These are phyloP conservation scores for Xylariaceae sp. DNA, from an alignment of 2,329 filamentous ascomycete species.

Conservation along the genomic window DNA sequence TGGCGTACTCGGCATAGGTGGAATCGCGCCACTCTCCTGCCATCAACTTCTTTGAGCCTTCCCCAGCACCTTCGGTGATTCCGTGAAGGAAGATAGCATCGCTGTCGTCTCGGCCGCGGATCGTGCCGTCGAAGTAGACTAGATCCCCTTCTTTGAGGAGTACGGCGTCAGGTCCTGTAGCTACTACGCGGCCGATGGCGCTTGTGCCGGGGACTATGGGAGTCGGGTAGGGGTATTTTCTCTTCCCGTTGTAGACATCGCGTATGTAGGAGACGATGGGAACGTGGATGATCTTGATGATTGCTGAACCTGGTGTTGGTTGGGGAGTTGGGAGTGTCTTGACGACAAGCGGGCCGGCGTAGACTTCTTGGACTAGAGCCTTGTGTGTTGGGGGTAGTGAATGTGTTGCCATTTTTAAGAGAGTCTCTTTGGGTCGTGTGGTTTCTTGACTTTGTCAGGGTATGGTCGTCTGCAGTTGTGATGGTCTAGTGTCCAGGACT, in stretches of 20 bases:
- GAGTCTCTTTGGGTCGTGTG: too few species aligned
- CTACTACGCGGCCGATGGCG: constrained; percentile 6
- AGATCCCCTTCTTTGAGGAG: constrained; percentile 4
- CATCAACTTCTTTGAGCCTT: background rate
- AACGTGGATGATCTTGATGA: constrained; percentile 1
- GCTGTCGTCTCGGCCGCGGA: constrained; percentile 3
- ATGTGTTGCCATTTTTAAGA: background rate
- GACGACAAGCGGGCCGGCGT: constrained; percentile 1
- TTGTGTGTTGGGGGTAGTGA: constrained; percentile 5
- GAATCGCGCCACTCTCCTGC: constrained; percentile 2
- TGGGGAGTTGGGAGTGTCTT: constrained; percentile 3
- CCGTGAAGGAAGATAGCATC: background rate
- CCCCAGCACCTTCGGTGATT: background rate
- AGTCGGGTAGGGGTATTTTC: background rate
- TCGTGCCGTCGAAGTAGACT: constrained; percentile 3
- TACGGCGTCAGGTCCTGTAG: background rate
- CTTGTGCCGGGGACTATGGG: background rate
- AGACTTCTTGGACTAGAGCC: constrained; percentile 5
- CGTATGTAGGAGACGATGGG: constrained; percentile 5
- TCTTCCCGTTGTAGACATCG: constrained; percentile 5
- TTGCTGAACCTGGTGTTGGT: constrained; percentile 1
- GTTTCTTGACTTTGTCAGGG: too few species aligned
- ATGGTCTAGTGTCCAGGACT: too few species aligned
- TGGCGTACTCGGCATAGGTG: constrained; percentile 1
- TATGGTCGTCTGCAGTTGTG: too few species aligned